Conservation (phyloP, 306 rosid species). For the Parietaria judaica region DNA sequence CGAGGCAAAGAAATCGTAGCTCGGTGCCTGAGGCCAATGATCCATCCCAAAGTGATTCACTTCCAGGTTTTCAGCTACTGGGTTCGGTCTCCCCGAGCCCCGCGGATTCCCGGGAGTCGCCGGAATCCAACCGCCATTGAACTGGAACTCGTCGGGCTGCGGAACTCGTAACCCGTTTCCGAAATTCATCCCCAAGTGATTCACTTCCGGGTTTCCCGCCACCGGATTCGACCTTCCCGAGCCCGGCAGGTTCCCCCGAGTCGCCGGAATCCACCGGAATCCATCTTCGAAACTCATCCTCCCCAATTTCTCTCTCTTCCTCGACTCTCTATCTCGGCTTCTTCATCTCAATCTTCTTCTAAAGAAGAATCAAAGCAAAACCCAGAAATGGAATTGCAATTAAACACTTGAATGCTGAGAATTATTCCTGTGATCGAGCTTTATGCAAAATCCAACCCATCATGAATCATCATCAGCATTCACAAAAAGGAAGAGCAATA, state of each 20-base stretch:
- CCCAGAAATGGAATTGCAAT: not conserved
- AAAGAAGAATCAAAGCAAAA: not conserved
- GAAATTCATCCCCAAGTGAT: slow-evolving; percentile 33
- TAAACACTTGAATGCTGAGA: slow-evolving; percentile 5
- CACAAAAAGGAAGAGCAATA: slow-evolving; percentile 14
- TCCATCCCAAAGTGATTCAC: slow-evolving; percentile 21
- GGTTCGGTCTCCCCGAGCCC: slow-evolving; percentile 21
- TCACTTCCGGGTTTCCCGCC: slow-evolving; percentile 21
- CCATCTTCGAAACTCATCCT: slow-evolving; percentile 12
- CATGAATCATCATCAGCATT: slow-evolving; percentile 22
- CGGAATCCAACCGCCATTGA: slow-evolving; percentile 37
- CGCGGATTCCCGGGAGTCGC: slow-evolving; percentile 44
- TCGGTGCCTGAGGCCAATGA: slow-evolving; percentile 24
- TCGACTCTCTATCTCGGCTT: slow-evolving; percentile 1
- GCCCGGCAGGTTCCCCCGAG: slow-evolving; percentile 39
- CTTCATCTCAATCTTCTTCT: not conserved
- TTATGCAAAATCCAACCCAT: no score
- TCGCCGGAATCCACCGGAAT: slow-evolving; percentile 43
- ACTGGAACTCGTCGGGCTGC: slow-evolving; percentile 23
- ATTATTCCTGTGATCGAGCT: no score
- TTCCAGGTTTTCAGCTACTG: slow-evolving; percentile 16
- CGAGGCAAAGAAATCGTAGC: slow-evolving; percentile 23
- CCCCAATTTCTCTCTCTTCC: not conserved
- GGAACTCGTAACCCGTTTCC: slow-evolving; percentile 25
- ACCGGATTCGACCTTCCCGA: slow-evolving; percentile 19